Conservation (phyloP, 139 green algal species). For the Chlamydomonas sphaeroides region DNA sequence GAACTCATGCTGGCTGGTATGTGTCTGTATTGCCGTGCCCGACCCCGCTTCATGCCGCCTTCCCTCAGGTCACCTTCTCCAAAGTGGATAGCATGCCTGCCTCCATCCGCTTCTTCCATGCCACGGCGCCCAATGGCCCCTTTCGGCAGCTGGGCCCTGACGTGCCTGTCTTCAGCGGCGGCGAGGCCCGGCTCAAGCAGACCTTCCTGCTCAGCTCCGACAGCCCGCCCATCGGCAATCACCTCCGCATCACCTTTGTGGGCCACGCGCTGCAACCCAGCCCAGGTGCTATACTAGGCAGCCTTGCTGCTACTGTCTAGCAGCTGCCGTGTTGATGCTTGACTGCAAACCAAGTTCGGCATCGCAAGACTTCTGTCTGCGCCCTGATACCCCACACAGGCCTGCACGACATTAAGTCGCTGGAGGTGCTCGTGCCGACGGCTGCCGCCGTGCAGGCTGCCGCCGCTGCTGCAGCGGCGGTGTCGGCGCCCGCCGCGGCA, state of each 20-base stretch:
- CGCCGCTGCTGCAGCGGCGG: too few species aligned
- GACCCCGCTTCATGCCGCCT: too few species aligned
- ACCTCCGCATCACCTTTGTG: slow-evolving; percentile 60
- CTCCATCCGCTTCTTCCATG: not conserved
- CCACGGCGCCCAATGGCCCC: not conserved
- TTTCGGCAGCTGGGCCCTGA: slow-evolving; percentile 8
- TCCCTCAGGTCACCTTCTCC: slow-evolving; percentile 12
- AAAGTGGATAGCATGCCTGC: not conserved
- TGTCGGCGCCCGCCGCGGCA: too few species aligned
- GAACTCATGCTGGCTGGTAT: too few species aligned
- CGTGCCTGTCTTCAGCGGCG: not conserved
- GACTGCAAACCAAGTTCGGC: too few species aligned
- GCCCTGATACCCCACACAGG: slow-evolving; percentile 28
- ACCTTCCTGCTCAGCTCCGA: not conserved
- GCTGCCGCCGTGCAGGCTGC: too few species aligned
- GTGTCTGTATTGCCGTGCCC: too few species aligned
- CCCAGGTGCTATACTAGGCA: too few species aligned
- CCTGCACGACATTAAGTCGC: slow-evolving; percentile 33
- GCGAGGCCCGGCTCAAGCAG: slow-evolving; percentile 1
- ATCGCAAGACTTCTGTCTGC: too few species aligned
- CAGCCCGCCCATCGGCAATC: slow-evolving; percentile 47
- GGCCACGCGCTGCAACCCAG: slow-evolving; percentile 37
- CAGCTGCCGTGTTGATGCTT: too few species aligned
- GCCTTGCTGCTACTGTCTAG: too few species aligned
- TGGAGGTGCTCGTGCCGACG: not conserved